phyloP scores from a whole-genome alignment of 345 rosid genomes.

The Arabidopsis arenosa region DNA sequence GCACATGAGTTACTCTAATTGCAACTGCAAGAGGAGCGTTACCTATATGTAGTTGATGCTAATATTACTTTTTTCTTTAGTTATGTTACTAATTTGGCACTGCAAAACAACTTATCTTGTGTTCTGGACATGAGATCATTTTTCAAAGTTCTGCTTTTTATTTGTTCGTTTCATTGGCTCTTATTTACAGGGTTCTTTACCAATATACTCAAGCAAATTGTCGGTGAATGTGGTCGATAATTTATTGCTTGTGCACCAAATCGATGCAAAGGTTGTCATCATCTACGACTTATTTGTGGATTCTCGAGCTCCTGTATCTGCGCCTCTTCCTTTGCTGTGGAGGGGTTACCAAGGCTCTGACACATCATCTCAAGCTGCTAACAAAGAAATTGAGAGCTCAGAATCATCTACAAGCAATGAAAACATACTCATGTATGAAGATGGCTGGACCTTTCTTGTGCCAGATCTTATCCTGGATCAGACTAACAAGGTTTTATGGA shows the following conservation, averaged over 20 bases:
- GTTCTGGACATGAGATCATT: conserved; percentile 1
- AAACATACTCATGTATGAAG: conserved; percentile 72
- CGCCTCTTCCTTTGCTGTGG: conserved; percentile 91
- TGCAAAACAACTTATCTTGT: conserved; percentile 24
- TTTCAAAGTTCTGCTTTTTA: conserved; percentile 19
- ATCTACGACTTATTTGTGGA: conserved; percentile 90
- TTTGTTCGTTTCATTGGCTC: conserved; percentile 22
- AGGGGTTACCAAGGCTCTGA: conserved; percentile 71
- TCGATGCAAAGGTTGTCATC: conserved; percentile 92
- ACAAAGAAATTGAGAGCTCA: conserved; percentile 58
- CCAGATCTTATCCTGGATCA: conserved; percentile 89
- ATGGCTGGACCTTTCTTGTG: conserved; percentile 87
- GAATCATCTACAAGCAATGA: conserved; percentile 58
- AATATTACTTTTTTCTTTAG: neutral
- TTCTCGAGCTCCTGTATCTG: conserved; percentile 97
- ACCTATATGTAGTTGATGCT: neutral
- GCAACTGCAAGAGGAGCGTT: neutral
- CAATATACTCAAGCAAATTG: conserved; percentile 87
- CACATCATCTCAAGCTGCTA: conserved; percentile 52
- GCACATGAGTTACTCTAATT: neutral
- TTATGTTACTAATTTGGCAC: conserved; percentile 15
- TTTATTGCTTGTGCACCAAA: conserved; percentile 95
- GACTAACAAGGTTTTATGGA: conserved; percentile 80
- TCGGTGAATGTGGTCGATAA: conserved; percentile 90
- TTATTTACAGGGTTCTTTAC: conserved; percentile 86